Conservation (phyloP, 2,329 filamentous ascomycete species). For the Fusarium xyrophilum region DNA sequence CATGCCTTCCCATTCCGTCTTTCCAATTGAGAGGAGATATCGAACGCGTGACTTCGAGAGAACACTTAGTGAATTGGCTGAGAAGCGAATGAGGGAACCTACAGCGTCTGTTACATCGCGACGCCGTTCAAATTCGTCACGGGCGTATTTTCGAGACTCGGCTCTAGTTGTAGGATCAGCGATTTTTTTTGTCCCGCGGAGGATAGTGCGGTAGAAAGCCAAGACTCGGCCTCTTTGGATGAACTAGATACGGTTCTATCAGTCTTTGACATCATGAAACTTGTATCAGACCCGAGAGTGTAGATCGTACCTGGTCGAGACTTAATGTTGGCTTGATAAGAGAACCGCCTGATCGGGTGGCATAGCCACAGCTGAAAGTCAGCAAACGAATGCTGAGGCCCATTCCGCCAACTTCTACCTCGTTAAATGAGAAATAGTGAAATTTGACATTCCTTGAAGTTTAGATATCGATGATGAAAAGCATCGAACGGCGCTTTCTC, state of each 20-base stretch:
- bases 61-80: slow-evolving; percentile 9
- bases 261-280: slow-evolving; percentile 1
- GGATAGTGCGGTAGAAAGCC: slow-evolving; percentile 64
- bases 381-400: slow-evolving; percentile 38
- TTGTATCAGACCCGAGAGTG: not conserved
- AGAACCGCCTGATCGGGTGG: slow-evolving; percentile 42
- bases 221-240: slow-evolving; percentile 63
- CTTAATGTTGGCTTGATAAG: slow-evolving; percentile 53
- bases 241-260: slow-evolving; percentile 53
- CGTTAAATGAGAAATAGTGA: slow-evolving; percentile 18
- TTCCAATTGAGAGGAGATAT: slow-evolving; percentile 69
- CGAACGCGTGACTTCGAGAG: slow-evolving; percentile 61
- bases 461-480: slow-evolving; percentile 26
- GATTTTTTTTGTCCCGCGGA: slow-evolving; percentile 62
- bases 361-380: slow-evolving; percentile 46
- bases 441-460: slow-evolving; percentile 9
- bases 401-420: slow-evolving; percentile 40
- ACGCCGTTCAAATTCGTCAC: slow-evolving; percentile 68
- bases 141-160: slow-evolving; percentile 64
- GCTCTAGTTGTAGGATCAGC: slow-evolving; percentile 56
- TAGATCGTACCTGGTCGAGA: slow-evolving; percentile 61
- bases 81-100: slow-evolving; percentile 37
- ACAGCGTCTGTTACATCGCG: slow-evolving; percentile 63
- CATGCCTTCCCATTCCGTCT: slow-evolving; percentile 70
- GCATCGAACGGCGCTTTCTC: slow-evolving; percentile 21